Evolutionary conservation across 1,284 basidiomycete species (phyloP), one percentile per base, ranked within the genome.

Genomic region (Singerocomus inundabilis): DNA sequence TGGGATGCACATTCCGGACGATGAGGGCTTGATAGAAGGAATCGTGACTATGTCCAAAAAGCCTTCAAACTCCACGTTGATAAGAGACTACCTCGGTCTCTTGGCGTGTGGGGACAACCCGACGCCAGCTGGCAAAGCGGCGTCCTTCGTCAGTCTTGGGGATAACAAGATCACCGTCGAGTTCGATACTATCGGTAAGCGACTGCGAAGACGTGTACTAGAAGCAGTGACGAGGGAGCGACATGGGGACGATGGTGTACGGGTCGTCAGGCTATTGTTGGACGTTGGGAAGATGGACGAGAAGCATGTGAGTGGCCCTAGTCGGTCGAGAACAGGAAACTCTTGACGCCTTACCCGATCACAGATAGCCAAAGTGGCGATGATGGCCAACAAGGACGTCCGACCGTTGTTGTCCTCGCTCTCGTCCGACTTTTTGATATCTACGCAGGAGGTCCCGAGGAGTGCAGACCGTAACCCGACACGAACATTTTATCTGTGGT

Each of bases 241-340:
- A 57, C 86, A 94, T 63, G 94, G 94, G n/a, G 77, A 85, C 15
- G 83, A 86, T 37, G 94, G 91, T 12, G 85, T 94, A 3, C 79
- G 95, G 32, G 86, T 98, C 46, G 73, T 98, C 54, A 80, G 88
- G 44, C 76, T 98, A 18, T 71, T 99, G 28, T 70, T 91, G 44
- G 84, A 88, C 48, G 86, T 85, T n/a, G 93, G 92, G n/a, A 97
- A 97, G 71, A 85, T 96, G 74, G 92, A 95, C 55, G 96, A 98
- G 70, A 95, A 96, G 66, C 92, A 94, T 44, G 51, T 47, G 39
- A 31, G 36, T 48, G 12, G 32, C 16, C 5, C 8, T 4, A 6
- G 32, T 47, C 2, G n/a, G 15, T 37, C 32, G 32, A 40, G 25
- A 10, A 44, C 35, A 16, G 21, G 28, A 8, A 15, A 9, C 0